These are phyloP conservation scores for Malassezia slooffiae DNA, from an alignment of 1,284 basidiomycete species.

Conservation along the genomic window DNA sequence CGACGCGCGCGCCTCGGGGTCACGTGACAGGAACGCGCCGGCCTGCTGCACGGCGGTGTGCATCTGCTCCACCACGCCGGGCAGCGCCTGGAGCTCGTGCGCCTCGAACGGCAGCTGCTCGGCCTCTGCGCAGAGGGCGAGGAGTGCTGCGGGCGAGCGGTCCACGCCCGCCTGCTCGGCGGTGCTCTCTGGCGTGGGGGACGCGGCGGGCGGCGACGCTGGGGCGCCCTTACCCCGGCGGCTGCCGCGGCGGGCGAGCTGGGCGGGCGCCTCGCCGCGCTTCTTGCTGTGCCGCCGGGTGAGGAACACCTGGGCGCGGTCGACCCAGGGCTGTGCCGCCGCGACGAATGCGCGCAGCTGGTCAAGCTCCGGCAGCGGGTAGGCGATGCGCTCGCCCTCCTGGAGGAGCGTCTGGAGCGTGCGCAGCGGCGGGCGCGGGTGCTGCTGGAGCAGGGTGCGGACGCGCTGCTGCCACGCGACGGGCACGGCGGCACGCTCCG, in stretches of 20 bases:
- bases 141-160: slow-evolving; percentile 22
- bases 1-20: slow-evolving; percentile 7
- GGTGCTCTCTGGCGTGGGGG: not conserved
- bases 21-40: slow-evolving; percentile 40
- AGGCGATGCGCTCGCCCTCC: slow-evolving; percentile 75
- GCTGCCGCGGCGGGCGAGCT: no score
- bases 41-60: slow-evolving; percentile 56
- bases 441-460: slow-evolving; percentile 54
- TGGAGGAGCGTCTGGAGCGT: slow-evolving; percentile 64
- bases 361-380: slow-evolving; percentile 61
- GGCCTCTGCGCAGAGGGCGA: slow-evolving; percentile 58
- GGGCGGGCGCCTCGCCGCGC: no score
- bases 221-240: slow-evolving; percentile 10
- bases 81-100: slow-evolving; percentile 58
- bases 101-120: slow-evolving; percentile 67
- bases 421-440: slow-evolving; percentile 60
- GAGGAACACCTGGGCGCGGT: slow-evolving; percentile 51
- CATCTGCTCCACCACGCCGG: slow-evolving; percentile 56
- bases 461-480: slow-evolving; percentile 65
- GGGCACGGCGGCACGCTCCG: slow-evolving; percentile 64
- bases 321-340: slow-evolving; percentile 70
- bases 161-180: slow-evolving; percentile 11
- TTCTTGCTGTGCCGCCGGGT: slow-evolving; percentile 51
- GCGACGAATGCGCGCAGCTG: slow-evolving; percentile 66
- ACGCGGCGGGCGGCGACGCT: not conserved